phyloP scores from a whole-genome alignment of 495 filamentous ascomycete genomes.

The Aspergillus olivimuriae region DNA sequence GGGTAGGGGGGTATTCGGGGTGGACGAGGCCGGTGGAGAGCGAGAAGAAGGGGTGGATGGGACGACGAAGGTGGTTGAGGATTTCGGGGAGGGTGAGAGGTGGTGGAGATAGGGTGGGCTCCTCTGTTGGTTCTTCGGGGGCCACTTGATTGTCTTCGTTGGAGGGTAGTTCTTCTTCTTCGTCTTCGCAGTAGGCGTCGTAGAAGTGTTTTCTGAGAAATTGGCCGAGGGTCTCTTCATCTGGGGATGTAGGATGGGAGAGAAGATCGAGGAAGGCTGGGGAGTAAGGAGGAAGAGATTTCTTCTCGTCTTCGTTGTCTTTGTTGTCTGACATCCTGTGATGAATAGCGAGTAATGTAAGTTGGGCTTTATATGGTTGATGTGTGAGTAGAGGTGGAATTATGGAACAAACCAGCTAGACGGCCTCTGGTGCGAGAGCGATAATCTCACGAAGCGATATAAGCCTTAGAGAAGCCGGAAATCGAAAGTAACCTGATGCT shows the following conservation, averaged over 20 bases:
- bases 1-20: constrained; percentile 57
- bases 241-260: background rate
- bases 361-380: too few species aligned
- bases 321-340: background rate
- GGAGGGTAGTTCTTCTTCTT: background rate
- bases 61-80: constrained; percentile 26
- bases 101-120: too few species aligned
- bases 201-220: too few species aligned
- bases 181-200: too few species aligned
- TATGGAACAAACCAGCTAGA: too few species aligned
- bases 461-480: too few species aligned
- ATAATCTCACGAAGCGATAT: too few species aligned
- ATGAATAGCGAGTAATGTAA: too few species aligned
- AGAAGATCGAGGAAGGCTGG: background rate
- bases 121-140: too few species aligned
- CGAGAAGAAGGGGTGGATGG: constrained; percentile 35
- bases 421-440: too few species aligned
- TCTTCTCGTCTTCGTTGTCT: background rate
- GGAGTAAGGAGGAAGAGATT: background rate
- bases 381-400: too few species aligned
- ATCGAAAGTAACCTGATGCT: too few species aligned
- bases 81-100: constrained; percentile 16
- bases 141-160: background rate
- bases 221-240: constrained; percentile 1
- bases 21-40: constrained; percentile 51